Evolutionary conservation across 768 basidiomycete species (phyloP).

Genomic region (Termitomyces sp.): DNA sequence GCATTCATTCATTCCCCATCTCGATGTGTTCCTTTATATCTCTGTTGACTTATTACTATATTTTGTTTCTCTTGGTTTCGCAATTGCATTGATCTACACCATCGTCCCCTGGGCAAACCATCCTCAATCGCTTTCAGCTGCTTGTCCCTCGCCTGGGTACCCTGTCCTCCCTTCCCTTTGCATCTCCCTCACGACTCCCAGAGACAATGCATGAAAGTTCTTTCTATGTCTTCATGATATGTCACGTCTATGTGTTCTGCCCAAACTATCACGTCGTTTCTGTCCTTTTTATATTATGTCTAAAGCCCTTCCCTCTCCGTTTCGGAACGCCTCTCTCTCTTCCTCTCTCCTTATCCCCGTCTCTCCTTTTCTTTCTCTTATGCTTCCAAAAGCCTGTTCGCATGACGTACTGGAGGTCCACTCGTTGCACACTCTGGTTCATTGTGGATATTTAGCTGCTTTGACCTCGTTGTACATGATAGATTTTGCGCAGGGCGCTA

Average conservation of each 20-base stretch:
- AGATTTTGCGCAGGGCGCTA: conserved; percentile 28
- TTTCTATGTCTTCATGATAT: conserved; percentile 10
- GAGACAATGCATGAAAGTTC: conserved; percentile 12
- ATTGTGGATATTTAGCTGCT: conserved; percentile 8
- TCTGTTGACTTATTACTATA: conserved; percentile 15
- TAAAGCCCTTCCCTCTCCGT: conserved; percentile 6
- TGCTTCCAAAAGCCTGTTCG: conserved; percentile 9
- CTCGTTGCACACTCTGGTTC: conserved; percentile 5
- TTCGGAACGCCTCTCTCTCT: conserved; percentile 8
- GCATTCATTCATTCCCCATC: conserved; percentile 10
- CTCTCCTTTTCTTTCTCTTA: conserved; percentile 19
- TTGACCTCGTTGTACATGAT: conserved; percentile 25
- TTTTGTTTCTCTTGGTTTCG: conserved; percentile 11
- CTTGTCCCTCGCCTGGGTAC: conserved; percentile 24
- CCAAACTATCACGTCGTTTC: conserved; percentile 13
- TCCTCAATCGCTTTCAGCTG: conserved; percentile 20
- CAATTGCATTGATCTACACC: conserved; percentile 17
- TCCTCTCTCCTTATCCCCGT: conserved; percentile 6
- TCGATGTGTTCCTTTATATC: conserved; percentile 17
- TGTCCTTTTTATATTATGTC: conserved; percentile 5
- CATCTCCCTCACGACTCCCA: conserved; percentile 2
- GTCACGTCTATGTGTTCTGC: conserved; percentile 8
- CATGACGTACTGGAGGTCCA: conserved; percentile 10
- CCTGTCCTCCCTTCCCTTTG: conserved; percentile 8
- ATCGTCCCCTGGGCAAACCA: conserved; percentile 5